These are phyloP conservation scores for Pestalotiopsis sp. DNA, from an alignment of 2,329 filamentous ascomycete species.

Conservation along the genomic window DNA sequence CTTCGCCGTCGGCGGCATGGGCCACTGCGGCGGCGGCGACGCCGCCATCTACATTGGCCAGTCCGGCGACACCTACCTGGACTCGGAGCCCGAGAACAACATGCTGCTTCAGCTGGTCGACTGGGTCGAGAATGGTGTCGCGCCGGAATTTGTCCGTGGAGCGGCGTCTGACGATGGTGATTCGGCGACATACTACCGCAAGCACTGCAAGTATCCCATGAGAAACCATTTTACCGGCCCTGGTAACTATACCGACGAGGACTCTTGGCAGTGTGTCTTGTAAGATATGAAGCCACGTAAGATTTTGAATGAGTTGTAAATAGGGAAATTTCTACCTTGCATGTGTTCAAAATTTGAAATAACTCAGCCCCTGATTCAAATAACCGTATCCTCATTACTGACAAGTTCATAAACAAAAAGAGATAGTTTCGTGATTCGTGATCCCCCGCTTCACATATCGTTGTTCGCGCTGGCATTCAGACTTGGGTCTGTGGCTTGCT, in stretches of 20 bases:
- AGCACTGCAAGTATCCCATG: slow-evolving; percentile 20
- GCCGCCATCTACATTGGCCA: slow-evolving; percentile 39
- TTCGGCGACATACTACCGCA: slow-evolving; percentile 18
- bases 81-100: slow-evolving; percentile 40
- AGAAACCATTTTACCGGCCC: slow-evolving; percentile 20
- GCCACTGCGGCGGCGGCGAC: slow-evolving; percentile 49
- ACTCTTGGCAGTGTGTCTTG: not conserved
- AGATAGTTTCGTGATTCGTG: too few species aligned
- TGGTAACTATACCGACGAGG: slow-evolving; percentile 1
- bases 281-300: too few species aligned
- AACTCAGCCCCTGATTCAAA: too few species aligned
- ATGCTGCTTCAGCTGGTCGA: slow-evolving; percentile 46
- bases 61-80: slow-evolving; percentile 15
- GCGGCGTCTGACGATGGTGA: slow-evolving; percentile 21
- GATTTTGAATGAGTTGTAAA: too few species aligned
- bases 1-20: slow-evolving; percentile 55
- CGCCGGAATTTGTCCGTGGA: slow-evolving; percentile 34
- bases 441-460: not conserved
- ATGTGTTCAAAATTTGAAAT: too few species aligned
- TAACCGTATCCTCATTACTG: too few species aligned
- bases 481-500: not conserved
- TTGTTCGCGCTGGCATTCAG: not conserved
- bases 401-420: too few species aligned
- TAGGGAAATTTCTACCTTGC: too few species aligned
- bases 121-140: slow-evolving; percentile 47